phyloP scores from a whole-genome alignment of 208 protist species.

The Strigomonas culicis region DNA sequence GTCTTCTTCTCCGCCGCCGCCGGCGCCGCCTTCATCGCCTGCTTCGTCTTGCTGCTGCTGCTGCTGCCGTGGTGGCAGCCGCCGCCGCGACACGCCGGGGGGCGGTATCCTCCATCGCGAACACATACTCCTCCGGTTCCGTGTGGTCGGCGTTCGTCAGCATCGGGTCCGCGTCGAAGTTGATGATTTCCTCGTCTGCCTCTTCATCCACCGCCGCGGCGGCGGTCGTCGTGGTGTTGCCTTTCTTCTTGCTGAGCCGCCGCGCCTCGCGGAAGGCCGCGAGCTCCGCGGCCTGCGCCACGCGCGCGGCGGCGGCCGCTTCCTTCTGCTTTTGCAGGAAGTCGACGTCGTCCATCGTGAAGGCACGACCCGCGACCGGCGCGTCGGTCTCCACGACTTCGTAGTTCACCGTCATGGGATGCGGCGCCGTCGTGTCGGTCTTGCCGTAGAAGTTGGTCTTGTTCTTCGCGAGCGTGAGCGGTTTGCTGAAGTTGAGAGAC shows the following conservation, averaged over 20 bases:
- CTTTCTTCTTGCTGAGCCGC: background rate
- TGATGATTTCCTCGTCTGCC: slow-evolving; percentile 7
- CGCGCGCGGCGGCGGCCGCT: slow-evolving; percentile 25
- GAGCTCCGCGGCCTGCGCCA: background rate
- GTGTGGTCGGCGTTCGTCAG: no score
- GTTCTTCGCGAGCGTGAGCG: slow-evolving; percentile 43
- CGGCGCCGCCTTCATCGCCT: background rate
- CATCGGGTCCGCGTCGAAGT: slow-evolving; percentile 25
- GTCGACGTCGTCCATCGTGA: slow-evolving; percentile 66
- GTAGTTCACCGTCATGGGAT: slow-evolving; percentile 52
- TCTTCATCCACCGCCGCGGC: background rate
- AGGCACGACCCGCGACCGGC: slow-evolving; percentile 56
- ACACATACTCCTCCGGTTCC: slow-evolving; percentile 69
- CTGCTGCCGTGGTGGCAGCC: slow-evolving; percentile 7
- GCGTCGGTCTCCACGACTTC: slow-evolving; percentile 55
- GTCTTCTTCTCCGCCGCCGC: slow-evolving; percentile 3
- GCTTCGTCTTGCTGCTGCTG: slow-evolving; percentile 16
- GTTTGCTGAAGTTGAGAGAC: slow-evolving; percentile 53
- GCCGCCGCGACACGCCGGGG: slow-evolving; percentile 16
- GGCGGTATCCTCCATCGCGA: slow-evolving; percentile 49
- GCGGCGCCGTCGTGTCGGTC: slow-evolving; percentile 45
- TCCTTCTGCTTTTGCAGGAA: no score
- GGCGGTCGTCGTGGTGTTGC: background rate
- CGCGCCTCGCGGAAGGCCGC: background rate
- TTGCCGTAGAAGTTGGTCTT: slow-evolving; percentile 68